phyloP scores from a whole-genome alignment of 805 yeast species.

The Saccharomycopsis javanensis region DNA sequence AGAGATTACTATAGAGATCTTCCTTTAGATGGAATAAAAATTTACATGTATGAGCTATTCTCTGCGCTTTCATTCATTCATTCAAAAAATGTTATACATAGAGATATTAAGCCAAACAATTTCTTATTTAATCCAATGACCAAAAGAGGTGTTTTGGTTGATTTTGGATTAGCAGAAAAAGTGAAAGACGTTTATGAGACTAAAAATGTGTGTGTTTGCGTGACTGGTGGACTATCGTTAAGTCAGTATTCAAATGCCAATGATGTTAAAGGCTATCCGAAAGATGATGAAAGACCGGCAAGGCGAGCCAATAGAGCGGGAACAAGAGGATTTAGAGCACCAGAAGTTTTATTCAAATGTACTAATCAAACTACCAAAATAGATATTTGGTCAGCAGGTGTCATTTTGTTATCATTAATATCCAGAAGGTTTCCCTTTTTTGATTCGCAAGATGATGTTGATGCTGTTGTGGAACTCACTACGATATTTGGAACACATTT shows the following conservation, averaged over 20 bases:
- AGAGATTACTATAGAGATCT: constrained; percentile 75
- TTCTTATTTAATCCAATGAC: constrained; percentile 51
- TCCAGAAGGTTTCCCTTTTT: constrained; percentile 84
- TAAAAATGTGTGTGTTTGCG: constrained; percentile 46
- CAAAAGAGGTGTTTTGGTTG: constrained; percentile 74
- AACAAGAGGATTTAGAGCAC: constrained; percentile 90
- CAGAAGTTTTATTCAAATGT: constrained; percentile 84
- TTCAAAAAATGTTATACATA: constrained; percentile 67
- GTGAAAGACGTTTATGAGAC: constrained; percentile 18
- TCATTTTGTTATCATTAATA: constrained; percentile 68
- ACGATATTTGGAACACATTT: constrained; percentile 66
- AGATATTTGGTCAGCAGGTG: constrained; percentile 92
- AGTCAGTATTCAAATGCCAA: constrained; percentile 13
- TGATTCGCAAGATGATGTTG: constrained; percentile 87
- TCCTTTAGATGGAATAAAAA: constrained; percentile 69
- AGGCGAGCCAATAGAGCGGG: constrained; percentile 96
- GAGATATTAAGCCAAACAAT: constrained; percentile 86
- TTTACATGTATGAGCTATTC: constrained; percentile 70
- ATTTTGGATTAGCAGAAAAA: constrained; percentile 81
- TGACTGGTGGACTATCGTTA: constrained; percentile 26
- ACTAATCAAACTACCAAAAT: constrained; percentile 71
- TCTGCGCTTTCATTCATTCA: constrained; percentile 67
- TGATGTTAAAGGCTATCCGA: constrained; percentile 60
- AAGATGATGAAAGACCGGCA: constrained; percentile 79
- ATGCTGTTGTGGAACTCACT: constrained; percentile 79